These are phyloP conservation scores for Fusarium sp. DNA, from an alignment of 2,329 filamentous ascomycete species.

Conservation along the genomic window DNA sequence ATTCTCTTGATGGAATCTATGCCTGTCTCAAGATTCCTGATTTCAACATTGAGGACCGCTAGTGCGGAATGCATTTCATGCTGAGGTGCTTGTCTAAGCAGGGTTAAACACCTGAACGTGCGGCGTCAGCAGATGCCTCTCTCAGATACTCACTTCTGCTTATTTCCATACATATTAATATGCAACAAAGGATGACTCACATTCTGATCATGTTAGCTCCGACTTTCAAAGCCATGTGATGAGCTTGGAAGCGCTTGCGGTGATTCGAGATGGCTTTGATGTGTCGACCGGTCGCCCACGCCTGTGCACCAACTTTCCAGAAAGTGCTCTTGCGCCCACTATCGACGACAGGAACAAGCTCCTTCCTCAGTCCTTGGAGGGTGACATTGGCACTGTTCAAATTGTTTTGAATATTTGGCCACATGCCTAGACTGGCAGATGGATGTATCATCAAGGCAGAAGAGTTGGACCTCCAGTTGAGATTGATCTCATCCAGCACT, in stretches of 20 bases:
- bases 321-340: neutral
- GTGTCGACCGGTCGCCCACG: neutral
- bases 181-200: neutral
- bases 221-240: constrained; percentile 6
- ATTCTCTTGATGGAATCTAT: neutral
- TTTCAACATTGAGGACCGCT: neutral
- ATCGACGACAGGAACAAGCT: neutral
- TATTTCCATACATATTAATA: neutral
- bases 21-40: neutral
- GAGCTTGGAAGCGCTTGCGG: neutral
- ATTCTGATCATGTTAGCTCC: constrained; percentile 5
- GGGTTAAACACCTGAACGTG: neutral
- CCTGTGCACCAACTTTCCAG: neutral
- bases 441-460: constrained; percentile 3
- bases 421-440: constrained; percentile 4
- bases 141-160: neutral
- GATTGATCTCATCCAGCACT: neutral
- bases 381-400: neutral
- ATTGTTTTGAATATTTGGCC: constrained; percentile 1
- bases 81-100: neutral
- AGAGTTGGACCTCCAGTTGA: constrained; percentile 1
- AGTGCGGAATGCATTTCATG: constrained; percentile 1
- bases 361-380: neutral
- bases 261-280: neutral
- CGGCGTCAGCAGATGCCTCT: no score